Conservation (phyloP, 805 yeast genomes). For the Wickerhamiella alocasiicola region DNA sequence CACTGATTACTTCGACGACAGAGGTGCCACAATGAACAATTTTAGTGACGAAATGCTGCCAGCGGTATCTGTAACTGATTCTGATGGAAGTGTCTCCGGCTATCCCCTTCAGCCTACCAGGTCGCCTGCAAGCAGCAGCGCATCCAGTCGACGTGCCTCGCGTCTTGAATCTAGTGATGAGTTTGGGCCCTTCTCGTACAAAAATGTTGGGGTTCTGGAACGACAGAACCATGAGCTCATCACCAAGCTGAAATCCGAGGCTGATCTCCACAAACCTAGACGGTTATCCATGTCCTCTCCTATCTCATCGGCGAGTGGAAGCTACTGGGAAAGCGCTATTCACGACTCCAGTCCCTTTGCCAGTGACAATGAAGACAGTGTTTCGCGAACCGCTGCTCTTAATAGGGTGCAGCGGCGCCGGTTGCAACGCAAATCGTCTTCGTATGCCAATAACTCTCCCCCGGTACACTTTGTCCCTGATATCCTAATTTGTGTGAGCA, state of each 20-base stretch:
- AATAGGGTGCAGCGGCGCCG: conserved; percentile 17
- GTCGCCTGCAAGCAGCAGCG: conserved; percentile 13
- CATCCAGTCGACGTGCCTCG: conserved; percentile 35
- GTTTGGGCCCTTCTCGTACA: conserved; percentile 85
- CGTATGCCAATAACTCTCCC: conserved; percentile 3
- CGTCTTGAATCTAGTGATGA: conserved; percentile 52
- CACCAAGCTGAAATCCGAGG: conserved; percentile 67
- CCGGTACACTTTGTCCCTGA: conserved; percentile 22
- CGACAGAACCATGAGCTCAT: conserved; percentile 90
- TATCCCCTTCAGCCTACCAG: background rate
- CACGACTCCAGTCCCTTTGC: conserved; percentile 27
- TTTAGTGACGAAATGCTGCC: conserved; percentile 34
- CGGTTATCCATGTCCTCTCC: conserved; percentile 38
- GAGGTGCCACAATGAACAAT: conserved; percentile 70
- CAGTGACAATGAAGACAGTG: conserved; percentile 16
- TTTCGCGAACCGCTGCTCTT: conserved; percentile 16
- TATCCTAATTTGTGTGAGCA: conserved; percentile 74
- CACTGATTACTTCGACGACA: conserved; percentile 78
- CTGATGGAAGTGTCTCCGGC: conserved; percentile 1
- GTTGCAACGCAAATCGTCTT: conserved; percentile 17
- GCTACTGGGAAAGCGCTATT: conserved; percentile 31
- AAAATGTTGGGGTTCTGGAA: conserved; percentile 81
- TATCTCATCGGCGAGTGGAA: conserved; percentile 12
- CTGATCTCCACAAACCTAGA: conserved; percentile 12
- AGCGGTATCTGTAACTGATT: conserved; percentile 4